A percentile compares a stretch with the other conserved stretches of the same genome.
phyloP scores from a whole-genome alignment of 2,329 filamentous ascomycete genomes.

The Stagonosporopsis chrysanthemi region DNA sequence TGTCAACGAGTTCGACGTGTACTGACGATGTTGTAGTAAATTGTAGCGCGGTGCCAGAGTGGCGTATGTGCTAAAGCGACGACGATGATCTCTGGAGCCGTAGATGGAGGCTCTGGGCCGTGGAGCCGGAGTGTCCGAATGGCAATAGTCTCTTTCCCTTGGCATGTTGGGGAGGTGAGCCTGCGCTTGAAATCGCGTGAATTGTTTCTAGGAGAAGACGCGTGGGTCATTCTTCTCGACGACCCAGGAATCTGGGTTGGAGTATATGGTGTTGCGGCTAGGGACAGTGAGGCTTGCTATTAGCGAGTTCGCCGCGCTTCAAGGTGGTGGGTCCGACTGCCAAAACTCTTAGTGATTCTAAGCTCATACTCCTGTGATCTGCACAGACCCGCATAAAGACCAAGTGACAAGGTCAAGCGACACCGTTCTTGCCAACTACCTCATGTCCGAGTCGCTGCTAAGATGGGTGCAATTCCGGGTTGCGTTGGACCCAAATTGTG shows the following conservation, averaged over 20 bases:
- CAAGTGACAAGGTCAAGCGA: slow-evolving; percentile 6
- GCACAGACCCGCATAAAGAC: slow-evolving; percentile 1
- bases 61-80: not conserved
- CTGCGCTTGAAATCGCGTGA: not conserved
- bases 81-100: not conserved
- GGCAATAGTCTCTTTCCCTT: not conserved
- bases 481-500: slow-evolving; percentile 3
- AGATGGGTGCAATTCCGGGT: not conserved
- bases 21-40: not conserved
- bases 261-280: slow-evolving; percentile 14
- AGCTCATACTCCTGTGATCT: slow-evolving; percentile 10
- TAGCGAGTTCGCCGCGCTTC: slow-evolving; percentile 9
- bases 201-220: not conserved
- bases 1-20: not conserved
- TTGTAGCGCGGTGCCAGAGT: not conserved
- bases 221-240: slow-evolving; percentile 5
- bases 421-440: not conserved
- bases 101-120: not conserved
- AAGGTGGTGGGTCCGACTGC: slow-evolving; percentile 15
- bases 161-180: not conserved
- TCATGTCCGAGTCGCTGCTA: not conserved
- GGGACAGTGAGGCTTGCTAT: slow-evolving; percentile 4
- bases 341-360: slow-evolving; percentile 8
- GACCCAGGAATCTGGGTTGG: slow-evolving; percentile 3
- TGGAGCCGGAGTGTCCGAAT: slow-evolving; percentile 9